A percentile compares a stretch with the other conserved stretches of the same genome.
phyloP scores from a whole-genome alignment of 495 filamentous ascomycete species.

The Trichoderma orchidacearum region DNA sequence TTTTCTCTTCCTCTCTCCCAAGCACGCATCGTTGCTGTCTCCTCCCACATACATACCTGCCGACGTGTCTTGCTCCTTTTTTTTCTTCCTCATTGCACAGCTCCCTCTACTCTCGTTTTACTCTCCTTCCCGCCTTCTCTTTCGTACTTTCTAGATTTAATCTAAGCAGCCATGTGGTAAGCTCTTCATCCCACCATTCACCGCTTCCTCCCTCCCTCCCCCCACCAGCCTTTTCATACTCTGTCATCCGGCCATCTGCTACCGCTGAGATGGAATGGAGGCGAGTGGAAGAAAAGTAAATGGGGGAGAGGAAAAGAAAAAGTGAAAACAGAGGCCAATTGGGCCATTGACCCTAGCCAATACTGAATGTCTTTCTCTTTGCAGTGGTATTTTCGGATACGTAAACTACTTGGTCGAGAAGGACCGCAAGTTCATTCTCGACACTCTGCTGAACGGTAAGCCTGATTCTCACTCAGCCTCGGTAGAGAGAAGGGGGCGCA shows the following conservation, averaged over 20 bases:
- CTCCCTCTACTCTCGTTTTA: neutral
- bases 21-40: neutral
- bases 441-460: slow-evolving; percentile 90
- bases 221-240: neutral
- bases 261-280: neutral
- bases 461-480: slow-evolving; percentile 3
- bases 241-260: neutral
- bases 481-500: neutral
- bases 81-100: neutral
- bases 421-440: slow-evolving; percentile 86
- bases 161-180: slow-evolving; percentile 2
- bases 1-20: too few species aligned
- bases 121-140: neutral
- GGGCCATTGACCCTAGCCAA: neutral
- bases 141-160: neutral
- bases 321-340: neutral
- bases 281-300: too few species aligned
- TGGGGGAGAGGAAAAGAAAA: too few species aligned
- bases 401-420: slow-evolving; percentile 89
- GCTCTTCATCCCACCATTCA: slow-evolving; percentile 1
- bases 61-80: neutral
- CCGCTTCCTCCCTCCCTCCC: neutral
- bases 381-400: slow-evolving; percentile 97
- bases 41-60: neutral
- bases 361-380: slow-evolving; percentile 11